Conservation (phyloP, 2,329 filamentous ascomycete genomes). For the Penicillium corylophilum region DNA sequence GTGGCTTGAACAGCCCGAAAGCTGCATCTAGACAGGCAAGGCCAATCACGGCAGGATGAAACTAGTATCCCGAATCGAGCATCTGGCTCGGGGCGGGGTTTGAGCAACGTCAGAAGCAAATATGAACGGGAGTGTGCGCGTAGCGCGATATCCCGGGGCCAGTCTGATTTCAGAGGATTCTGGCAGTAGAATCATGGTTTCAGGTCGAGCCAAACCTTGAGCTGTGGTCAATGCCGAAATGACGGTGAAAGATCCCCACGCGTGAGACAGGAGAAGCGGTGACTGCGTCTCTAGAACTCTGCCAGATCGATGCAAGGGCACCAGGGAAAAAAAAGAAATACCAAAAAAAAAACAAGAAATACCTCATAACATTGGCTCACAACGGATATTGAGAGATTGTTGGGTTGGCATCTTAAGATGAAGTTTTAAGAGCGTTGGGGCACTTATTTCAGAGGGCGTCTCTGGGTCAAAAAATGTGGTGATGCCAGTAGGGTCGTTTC, state of each 20-base stretch:
- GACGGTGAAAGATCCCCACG: neutral
- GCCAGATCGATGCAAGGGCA: conserved; percentile 1
- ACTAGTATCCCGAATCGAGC: neutral
- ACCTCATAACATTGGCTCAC: neutral
- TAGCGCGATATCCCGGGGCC: neutral
- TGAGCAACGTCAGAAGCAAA: neutral
- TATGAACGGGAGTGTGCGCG: neutral
- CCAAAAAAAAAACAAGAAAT: neutral
- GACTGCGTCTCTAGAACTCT: neutral
- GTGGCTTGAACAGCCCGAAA: neutral
- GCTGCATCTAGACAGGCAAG: neutral
- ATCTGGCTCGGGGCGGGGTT: neutral
- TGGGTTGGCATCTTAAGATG: neutral
- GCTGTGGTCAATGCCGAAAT: neutral
- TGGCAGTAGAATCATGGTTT: neutral
- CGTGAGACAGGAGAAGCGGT: neutral
- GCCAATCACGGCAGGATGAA: neutral
- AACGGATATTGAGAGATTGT: neutral
- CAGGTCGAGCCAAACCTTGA: neutral
- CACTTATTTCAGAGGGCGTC: neutral
- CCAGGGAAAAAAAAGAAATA: neutral
- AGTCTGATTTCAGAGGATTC: neutral
- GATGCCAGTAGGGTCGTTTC: neutral
- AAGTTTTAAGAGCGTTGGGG: neutral
- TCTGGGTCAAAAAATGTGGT: neutral